phyloP scores from a whole-genome alignment of 306 rosid species.

The Luffa acutangula region DNA sequence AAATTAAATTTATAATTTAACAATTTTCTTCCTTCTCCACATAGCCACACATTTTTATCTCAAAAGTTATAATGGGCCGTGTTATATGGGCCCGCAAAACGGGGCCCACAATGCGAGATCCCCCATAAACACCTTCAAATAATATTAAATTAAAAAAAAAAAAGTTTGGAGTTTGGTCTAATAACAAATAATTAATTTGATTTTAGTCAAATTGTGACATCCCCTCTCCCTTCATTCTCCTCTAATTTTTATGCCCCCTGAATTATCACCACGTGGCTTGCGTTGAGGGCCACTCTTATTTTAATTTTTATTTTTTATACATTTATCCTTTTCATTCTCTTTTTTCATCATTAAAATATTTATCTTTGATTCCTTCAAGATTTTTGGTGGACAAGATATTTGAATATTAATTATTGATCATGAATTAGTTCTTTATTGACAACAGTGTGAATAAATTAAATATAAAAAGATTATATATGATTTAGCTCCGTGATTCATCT shows the following conservation, averaged over 20 bases:
- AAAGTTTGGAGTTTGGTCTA: neutral
- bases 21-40: no score
- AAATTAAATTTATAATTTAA: no score
- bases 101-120: neutral
- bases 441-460: neutral
- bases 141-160: neutral
- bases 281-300: neutral
- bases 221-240: neutral
- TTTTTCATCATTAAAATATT: no score
- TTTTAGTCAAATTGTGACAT: neutral
- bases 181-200: neutral
- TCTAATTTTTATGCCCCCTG: neutral
- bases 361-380: neutral
- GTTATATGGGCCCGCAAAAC: no score
- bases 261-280: neutral
- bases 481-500: neutral
- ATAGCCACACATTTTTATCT: no score
- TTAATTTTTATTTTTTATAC: neutral
- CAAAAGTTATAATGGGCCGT: no score
- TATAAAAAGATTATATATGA: no score
- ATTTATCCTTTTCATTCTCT: no score
- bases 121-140: neutral
- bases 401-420: neutral
- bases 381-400: neutral
- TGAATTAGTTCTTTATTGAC: neutral